These are phyloP conservation scores for Ceratocystis ficicola DNA, from an alignment of 2,329 filamentous ascomycete genomes.

Conservation along the genomic window DNA sequence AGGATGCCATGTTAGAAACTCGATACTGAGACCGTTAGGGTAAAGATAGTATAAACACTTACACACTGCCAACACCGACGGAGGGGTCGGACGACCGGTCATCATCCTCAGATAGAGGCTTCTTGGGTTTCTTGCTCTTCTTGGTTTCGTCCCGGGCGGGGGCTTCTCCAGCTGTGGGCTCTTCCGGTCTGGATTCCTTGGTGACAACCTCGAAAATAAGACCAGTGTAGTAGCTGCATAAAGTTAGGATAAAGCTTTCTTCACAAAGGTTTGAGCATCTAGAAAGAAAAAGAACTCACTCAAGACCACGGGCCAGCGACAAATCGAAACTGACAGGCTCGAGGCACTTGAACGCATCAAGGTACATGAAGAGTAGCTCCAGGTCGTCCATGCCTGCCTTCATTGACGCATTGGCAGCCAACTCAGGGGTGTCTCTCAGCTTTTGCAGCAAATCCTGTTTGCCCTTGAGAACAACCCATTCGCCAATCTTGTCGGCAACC, in stretches of 20 bases:
- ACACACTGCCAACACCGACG: conserved; percentile 69
- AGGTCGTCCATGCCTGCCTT: conserved; percentile 73
- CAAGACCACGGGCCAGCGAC: conserved; percentile 77
- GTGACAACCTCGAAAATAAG: conserved; percentile 85
- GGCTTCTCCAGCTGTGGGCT: conserved; percentile 28
- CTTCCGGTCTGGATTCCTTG: conserved; percentile 54
- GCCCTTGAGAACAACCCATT: conserved; percentile 69
- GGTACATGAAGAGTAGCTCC: conserved; percentile 66
- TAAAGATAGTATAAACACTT: neutral
- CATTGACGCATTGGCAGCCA: conserved; percentile 60
- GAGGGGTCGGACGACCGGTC: conserved; percentile 69
- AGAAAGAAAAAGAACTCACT: conserved; percentile 40
- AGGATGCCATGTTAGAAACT: conserved; percentile 2
- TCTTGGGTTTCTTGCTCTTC: conserved; percentile 38
- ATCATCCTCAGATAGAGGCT: conserved; percentile 39
- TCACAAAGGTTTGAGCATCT: neutral
- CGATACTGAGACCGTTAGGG: neutral
- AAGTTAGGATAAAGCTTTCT: neutral
- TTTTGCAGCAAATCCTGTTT: conserved; percentile 60
- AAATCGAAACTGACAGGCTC: conserved; percentile 78
- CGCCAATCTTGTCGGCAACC: conserved; percentile 76
- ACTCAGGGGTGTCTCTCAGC: conserved; percentile 52
- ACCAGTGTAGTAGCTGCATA: conserved; percentile 74
- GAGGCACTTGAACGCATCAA: conserved; percentile 62
- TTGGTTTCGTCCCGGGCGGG: conserved; percentile 31